Percentiles rank a stretch among this genome's conserved stretches.
Conservation (phyloP, 306 rosid genomes). For the Prosopis cineraria region DNA sequence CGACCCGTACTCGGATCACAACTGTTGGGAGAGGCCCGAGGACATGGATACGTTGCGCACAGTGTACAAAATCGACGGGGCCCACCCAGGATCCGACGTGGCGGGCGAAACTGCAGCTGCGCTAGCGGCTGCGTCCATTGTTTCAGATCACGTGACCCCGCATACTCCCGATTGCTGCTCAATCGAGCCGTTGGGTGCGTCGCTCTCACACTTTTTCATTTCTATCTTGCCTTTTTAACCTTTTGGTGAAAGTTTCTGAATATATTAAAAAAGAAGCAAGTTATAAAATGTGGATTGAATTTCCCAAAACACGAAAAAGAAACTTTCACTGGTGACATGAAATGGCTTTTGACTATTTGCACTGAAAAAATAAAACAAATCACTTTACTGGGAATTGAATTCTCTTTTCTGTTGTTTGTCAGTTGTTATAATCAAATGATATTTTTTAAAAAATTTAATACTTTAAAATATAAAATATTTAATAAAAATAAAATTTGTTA, state of each 20-base stretch:
- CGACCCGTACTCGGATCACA: slow-evolving; percentile 83
- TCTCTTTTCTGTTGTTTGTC: background rate
- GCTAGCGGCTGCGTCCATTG: slow-evolving; percentile 96
- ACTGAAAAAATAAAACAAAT: background rate
- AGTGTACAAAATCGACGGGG: slow-evolving; percentile 66
- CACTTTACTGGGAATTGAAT: slow-evolving; percentile 42
- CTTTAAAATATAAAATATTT: no score
- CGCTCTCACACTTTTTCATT: slow-evolving; percentile 33
- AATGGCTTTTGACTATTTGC: slow-evolving; percentile 30
- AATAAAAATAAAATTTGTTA: no score
- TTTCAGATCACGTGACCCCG: slow-evolving; percentile 96
- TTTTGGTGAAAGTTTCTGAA: background rate
- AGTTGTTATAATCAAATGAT: background rate
- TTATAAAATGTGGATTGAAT: background rate
- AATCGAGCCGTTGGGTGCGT: slow-evolving; percentile 95
- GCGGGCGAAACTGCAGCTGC: slow-evolving; percentile 99
- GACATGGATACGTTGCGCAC: slow-evolving; percentile 96
- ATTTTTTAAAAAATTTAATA: no score
- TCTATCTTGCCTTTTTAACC: background rate
- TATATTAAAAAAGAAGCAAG: background rate
- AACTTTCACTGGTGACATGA: slow-evolving; percentile 25
- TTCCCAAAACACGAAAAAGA: background rate
- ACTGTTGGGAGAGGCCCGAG: slow-evolving; percentile 98
- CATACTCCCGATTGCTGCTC: slow-evolving; percentile 78
- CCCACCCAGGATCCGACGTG: slow-evolving; percentile 96